phyloP scores from a whole-genome alignment of 1,284 basidiomycete species.

The Sutorius eximius region DNA sequence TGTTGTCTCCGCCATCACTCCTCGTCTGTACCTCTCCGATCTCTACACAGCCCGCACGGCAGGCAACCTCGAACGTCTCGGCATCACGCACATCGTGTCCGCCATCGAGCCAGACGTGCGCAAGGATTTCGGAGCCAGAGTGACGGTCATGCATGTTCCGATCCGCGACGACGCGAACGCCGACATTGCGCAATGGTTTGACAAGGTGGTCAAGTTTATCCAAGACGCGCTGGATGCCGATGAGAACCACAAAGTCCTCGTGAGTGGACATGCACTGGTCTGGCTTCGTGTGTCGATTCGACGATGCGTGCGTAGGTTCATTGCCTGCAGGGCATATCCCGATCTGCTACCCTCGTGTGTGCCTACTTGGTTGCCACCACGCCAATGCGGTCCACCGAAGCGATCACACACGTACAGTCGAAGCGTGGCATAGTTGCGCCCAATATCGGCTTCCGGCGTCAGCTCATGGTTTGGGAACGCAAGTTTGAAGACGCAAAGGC shows the following conservation, averaged over 20 bases:
- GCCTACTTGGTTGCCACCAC: constrained; percentile 75
- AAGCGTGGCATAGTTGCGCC: constrained; percentile 61
- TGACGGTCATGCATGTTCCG: constrained; percentile 53
- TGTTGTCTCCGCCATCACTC: constrained; percentile 50
- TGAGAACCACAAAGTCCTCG: constrained; percentile 58
- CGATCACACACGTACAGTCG: constrained; percentile 54
- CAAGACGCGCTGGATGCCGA: constrained; percentile 52
- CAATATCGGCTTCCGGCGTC: constrained; percentile 64
- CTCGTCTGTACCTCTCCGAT: constrained; percentile 67
- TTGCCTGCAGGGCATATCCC: constrained; percentile 80
- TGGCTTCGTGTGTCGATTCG: constrained; percentile 35
- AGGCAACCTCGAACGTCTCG: constrained; percentile 47
- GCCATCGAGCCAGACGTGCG: constrained; percentile 52
- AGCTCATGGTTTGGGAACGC: constrained; percentile 53
- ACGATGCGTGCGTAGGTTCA: constrained; percentile 50
- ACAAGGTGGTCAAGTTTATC: constrained; percentile 64
- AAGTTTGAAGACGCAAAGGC: constrained; percentile 33
- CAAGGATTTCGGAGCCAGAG: constrained; percentile 47
- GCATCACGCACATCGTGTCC: constrained; percentile 71
- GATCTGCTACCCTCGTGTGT: constrained; percentile 78
- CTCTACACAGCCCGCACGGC: constrained; percentile 52
- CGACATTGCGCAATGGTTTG: constrained; percentile 61
- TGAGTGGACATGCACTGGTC: constrained; percentile 41
- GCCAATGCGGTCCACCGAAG: constrained; percentile 52
- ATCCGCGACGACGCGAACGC: constrained; percentile 54